Evolutionary conservation across 441 rosid genomes (phyloP), one percentile per base, ranked within the genome.

Genomic region (Corymbia calophylla): DNA sequence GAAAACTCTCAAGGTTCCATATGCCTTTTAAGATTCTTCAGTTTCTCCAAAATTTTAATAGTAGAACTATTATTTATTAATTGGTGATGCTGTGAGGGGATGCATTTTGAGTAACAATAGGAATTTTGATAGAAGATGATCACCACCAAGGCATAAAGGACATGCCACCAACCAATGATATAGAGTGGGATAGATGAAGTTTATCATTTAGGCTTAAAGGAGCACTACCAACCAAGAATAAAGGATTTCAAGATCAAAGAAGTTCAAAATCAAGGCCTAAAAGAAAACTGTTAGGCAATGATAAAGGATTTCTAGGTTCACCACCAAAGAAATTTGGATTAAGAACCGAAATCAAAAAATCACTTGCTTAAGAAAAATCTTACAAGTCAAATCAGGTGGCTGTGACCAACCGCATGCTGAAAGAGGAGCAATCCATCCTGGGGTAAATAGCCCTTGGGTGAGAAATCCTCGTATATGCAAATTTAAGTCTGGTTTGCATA

Each of bases 381-480:
- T 18, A 32, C 6, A 0, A 56, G 25, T 56, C 14, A 56, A 56
- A 23, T 56, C 0, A 3, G 23, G 0, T 56, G 62, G 29, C 23
- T 56, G 23, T 56, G 62, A 56, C 62, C 6, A 56, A 56, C 29
- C 9, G 6, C 62, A 56, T 56, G 25, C 10, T 56, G 62, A 0
- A 56, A 56, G 62, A 56, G 13, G 44, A 39, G 44, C 44, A 39
- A 39, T 23, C 29, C 62, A 56, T 4, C 62, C 62, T 56, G 6
- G 62, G 25, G 44, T 39, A 39, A 6, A 39, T 39, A 39, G 44
- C 44, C 44, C 44, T 39, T 9, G 62, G 1, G 13, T 56, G 62
- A 39, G 44, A 39, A 39, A 29, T 56, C 29, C 29, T 56, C 0
- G 25, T 31, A 66, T 9, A 31, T 66, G 16, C 12, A 31, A 31